These are phyloP conservation scores for Angomonas deanei DNA, from an alignment of 208 protist genomes.

Conservation along the genomic window DNA sequence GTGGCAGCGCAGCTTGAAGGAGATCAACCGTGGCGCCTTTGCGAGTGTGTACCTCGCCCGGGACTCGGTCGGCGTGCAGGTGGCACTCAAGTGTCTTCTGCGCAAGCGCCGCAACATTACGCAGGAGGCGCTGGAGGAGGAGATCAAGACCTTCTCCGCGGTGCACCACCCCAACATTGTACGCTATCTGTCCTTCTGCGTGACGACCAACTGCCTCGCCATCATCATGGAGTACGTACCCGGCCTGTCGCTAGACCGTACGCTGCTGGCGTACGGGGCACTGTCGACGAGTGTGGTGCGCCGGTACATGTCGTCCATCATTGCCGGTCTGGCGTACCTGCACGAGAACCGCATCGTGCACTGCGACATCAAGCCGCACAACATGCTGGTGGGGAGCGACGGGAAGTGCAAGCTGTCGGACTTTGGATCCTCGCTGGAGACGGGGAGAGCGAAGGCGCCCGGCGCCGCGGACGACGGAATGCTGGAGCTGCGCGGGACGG, in stretches of 20 bases:
- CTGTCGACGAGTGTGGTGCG: constrained; percentile 45
- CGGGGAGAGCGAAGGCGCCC: constrained; percentile 1
- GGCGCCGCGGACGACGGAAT: constrained; percentile 14
- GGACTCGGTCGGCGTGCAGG: constrained; percentile 64
- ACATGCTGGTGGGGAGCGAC: constrained; percentile 73
- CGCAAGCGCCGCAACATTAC: constrained; percentile 53
- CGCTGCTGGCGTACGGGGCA: constrained; percentile 69
- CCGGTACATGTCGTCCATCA: constrained; percentile 71
- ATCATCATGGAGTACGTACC: constrained; percentile 87
- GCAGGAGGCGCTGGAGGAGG: constrained; percentile 46
- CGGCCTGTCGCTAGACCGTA: constrained; percentile 63
- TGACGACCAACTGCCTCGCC: constrained; percentile 52
- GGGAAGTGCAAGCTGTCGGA: constrained; percentile 75
- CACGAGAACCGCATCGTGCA: constrained; percentile 68
- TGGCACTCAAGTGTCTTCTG: constrained; percentile 78
- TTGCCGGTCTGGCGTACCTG: constrained; percentile 71
- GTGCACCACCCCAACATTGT: constrained; percentile 77
- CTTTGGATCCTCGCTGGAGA: background rate
- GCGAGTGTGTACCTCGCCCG: constrained; percentile 65
- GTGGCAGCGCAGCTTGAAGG: constrained; percentile 59
- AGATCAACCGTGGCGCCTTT: constrained; percentile 64
- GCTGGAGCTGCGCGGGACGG: constrained; percentile 43
- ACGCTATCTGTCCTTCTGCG: constrained; percentile 63
- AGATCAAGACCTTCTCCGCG: constrained; percentile 58
- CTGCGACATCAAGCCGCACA: constrained; percentile 86